These are phyloP conservation scores for Brassica napus DNA, from an alignment of 345 rosid species.

Conservation along the genomic window DNA sequence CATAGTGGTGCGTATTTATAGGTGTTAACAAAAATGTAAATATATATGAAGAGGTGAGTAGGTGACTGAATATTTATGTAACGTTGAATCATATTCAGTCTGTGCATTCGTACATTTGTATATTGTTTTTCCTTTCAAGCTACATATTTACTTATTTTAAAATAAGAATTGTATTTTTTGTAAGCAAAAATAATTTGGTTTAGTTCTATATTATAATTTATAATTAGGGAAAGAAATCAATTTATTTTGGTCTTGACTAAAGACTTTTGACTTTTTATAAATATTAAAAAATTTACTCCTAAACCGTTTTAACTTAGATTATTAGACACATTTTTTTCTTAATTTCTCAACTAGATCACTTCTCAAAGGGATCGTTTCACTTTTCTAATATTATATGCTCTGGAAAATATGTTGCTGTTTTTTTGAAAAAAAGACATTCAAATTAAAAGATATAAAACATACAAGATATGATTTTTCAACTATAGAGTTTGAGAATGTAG, in stretches of 20 bases:
- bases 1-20: not conserved
- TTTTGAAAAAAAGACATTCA: no score
- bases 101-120: not conserved
- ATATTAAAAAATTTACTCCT: not conserved
- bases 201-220: not conserved
- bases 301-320: no score
- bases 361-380: no score
- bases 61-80: not conserved
- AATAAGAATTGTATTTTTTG: not conserved
- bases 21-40: not conserved
- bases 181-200: not conserved
- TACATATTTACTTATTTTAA: not conserved
- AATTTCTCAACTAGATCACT: not conserved
- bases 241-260: not conserved
- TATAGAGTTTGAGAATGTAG: no score
- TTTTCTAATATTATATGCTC: no score
- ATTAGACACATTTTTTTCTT: not conserved
- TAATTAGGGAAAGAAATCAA: not conserved
- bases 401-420: no score
- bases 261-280: not conserved
- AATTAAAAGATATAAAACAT: no score
- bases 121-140: not conserved
- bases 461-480: no score
- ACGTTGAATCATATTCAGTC: not conserved
- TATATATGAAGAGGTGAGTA: not conserved